These are phyloP conservation scores for Fraxinus sp. DNA, from an alignment of 305 asterid species.

Conservation along the genomic window DNA sequence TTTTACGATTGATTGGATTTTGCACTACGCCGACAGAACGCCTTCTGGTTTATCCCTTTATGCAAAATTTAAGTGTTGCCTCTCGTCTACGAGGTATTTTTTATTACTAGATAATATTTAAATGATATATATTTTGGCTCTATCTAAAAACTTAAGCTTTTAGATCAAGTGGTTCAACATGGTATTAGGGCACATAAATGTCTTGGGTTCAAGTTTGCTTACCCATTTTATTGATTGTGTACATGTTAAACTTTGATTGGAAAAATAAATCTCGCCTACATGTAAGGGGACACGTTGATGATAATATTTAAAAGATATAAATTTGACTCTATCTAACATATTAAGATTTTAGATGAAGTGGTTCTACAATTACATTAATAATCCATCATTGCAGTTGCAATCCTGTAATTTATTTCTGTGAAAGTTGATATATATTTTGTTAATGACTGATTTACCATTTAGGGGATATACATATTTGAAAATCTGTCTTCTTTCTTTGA, in stretches of 20 bases:
- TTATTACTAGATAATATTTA: background rate
- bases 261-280: background rate
- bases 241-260: background rate
- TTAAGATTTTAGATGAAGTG: background rate
- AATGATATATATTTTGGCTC: background rate
- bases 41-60: constrained; percentile 88
- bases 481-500: background rate
- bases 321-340: background rate
- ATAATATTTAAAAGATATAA: background rate
- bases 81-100: constrained; percentile 79
- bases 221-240: background rate
- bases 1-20: constrained; percentile 76
- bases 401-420: background rate
- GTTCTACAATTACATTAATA: background rate
- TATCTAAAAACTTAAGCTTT: background rate
- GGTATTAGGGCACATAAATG: background rate
- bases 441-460: background rate
- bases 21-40: constrained; percentile 97
- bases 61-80: constrained; percentile 93
- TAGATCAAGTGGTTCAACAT: background rate
- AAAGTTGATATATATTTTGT: background rate
- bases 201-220: background rate
- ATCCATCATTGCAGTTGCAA: background rate
- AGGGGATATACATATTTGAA: background rate
- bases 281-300: background rate